Evolutionary conservation across 2,329 filamentous ascomycete species (phyloP).

Genomic region (Arthrobotrys sinensis): DNA sequence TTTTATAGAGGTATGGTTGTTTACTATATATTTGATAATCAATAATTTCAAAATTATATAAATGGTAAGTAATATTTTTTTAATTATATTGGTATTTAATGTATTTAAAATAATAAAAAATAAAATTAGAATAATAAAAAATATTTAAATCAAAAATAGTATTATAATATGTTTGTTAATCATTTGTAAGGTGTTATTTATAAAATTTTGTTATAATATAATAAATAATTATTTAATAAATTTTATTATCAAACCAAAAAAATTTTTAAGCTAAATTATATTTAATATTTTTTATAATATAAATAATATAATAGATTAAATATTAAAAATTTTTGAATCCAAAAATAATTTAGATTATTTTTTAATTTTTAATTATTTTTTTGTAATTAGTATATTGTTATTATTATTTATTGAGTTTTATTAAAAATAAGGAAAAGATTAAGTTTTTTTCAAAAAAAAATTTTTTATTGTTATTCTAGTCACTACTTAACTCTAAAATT

Average conservation of each 20-base stretch:
- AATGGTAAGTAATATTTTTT: too few species aligned
- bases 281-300: neutral
- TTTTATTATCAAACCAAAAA: too few species aligned
- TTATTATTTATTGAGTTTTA: neutral
- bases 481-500: neutral
- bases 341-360: neutral
- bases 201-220: too few species aligned
- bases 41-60: too few species aligned
- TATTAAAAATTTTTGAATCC: neutral
- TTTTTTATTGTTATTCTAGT: neutral
- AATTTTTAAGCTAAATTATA: neutral
- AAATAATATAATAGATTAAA: neutral
- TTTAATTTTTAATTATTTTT: neutral
- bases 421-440: too few species aligned
- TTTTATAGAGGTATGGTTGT: too few species aligned
- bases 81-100: too few species aligned
- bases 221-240: too few species aligned
- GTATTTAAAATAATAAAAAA: neutral
- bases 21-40: too few species aligned
- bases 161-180: neutral
- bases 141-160: neutral
- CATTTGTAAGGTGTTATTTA: neutral
- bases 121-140: too few species aligned
- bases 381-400: neutral
- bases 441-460: too few species aligned